Conservation (phyloP, 2,329 filamentous ascomycete species). For the Akanthomyces muscarius region DNA sequence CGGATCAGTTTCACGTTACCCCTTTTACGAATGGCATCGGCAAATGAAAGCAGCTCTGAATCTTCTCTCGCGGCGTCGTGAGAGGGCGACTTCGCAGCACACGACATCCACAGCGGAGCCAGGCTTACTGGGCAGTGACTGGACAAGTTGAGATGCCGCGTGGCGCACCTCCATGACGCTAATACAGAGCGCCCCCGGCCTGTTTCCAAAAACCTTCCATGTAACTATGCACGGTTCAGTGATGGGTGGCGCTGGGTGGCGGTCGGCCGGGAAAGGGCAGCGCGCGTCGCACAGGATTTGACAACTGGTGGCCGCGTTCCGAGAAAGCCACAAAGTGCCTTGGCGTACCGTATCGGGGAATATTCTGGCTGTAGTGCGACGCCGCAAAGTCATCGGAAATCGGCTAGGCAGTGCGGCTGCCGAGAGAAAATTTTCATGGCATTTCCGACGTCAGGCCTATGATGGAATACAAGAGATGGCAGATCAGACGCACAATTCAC, state of each 20-base stretch:
- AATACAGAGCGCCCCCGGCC: background rate
- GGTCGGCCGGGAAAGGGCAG: background rate
- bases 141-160: constrained; percentile 3
- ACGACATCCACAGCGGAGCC: constrained; percentile 10
- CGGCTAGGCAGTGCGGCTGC: constrained; percentile 7
- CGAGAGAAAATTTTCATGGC: background rate
- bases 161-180: constrained; percentile 11
- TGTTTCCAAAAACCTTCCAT: constrained; percentile 6
- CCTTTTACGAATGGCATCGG: background rate
- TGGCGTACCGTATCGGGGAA: constrained; percentile 13
- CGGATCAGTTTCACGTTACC: background rate
- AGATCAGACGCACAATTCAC: background rate
- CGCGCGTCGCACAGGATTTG: background rate
- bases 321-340: constrained; percentile 10
- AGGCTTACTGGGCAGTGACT: background rate
- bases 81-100: background rate
- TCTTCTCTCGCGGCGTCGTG: background rate
- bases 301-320: background rate
- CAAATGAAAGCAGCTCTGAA: background rate
- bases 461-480: background rate
- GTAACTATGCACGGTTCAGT: background rate
- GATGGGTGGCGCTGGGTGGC: constrained; percentile 7
- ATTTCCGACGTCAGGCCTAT: background rate
- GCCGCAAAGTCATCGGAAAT: constrained; percentile 4
- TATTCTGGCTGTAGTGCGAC: background rate